Evolutionary conservation across 106 monocot species (phyloP), one percentile per base, ranked within the genome.

Genomic region (Dendrobium huoshanense): DNA sequence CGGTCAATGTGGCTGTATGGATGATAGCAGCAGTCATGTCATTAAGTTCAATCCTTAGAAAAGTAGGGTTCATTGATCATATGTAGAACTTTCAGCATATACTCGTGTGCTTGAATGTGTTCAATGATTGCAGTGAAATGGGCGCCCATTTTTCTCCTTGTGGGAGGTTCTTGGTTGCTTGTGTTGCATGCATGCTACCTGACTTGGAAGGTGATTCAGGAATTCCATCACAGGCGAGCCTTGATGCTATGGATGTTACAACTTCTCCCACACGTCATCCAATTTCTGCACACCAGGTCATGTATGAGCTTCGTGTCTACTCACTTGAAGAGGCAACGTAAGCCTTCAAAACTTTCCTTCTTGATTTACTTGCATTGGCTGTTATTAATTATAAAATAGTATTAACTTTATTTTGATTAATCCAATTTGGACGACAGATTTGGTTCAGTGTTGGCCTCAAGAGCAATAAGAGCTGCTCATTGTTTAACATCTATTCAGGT

Each of bases 401-500:
- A 22, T 37, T 37, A 20, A 24, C 40, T 24, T 0, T 75, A 65
- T 81, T 16, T 45, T 48, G 33, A 44, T 78, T 82, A 24, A 51
- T 15, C 48, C 37, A 75, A 75, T 81, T 51, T 84, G 22, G 42
- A 40, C 79, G 83, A 15, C 80, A 97, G 94, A 11, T 97, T 97
- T 83, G 96, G 96, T 19, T 59, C 41, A 42, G 85, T 97, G 79
- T 85, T 98, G 37, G 88, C 97, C 81, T 98, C 97, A 59, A 90
- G 94, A 79, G 92, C 97, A 80, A 98, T 98, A 61, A 84, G 94
- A 85, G 97, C 97, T 86, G 94, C 94, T 82, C 97, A 98, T 87
- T 95, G 94, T 81, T 91, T 95, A 87, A 98, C 97, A 80, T 98
- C 97, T 40, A 92, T 98, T 82, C 97, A 98, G 89, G 97, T 98